phyloP scores from a whole-genome alignment of 2,329 filamentous ascomycete genomes.

The Fusarium liriodendri region DNA sequence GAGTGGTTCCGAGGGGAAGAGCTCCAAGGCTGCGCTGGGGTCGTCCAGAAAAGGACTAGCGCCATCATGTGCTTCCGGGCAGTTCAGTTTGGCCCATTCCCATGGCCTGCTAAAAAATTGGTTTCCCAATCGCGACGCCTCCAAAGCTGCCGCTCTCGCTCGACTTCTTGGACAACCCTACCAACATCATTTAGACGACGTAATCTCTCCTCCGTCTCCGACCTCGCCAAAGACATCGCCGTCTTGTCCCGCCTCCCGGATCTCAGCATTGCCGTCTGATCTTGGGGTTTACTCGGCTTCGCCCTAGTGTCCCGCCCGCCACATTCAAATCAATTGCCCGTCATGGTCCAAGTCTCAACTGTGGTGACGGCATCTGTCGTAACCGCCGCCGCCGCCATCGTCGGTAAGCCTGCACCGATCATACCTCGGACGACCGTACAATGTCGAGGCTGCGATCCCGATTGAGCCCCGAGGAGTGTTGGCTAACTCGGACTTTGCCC shows the following conservation, averaged over 20 bases:
- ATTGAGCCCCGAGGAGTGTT: background rate
- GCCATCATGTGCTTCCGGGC: constrained; percentile 39
- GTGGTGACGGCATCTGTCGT: constrained; percentile 71
- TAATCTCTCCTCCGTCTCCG: constrained; percentile 26
- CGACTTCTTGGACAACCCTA: constrained; percentile 15
- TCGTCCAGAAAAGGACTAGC: constrained; percentile 34
- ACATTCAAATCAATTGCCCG: constrained; percentile 33
- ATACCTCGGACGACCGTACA: background rate
- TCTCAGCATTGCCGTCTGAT: constrained; percentile 18
- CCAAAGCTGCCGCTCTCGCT: constrained; percentile 39
- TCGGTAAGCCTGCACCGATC: constrained; percentile 59
- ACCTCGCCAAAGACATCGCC: constrained; percentile 3
- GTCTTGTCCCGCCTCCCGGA: constrained; percentile 13
- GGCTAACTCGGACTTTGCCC: constrained; percentile 27
- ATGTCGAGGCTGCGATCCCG: background rate
- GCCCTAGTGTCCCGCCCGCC: constrained; percentile 21
- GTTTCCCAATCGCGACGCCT: constrained; percentile 42
- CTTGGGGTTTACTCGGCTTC: constrained; percentile 15
- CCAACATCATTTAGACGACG: constrained; percentile 36
- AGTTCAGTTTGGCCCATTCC: constrained; percentile 4
- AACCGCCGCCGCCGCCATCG: constrained; percentile 67
- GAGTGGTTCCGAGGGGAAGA: constrained; percentile 1
- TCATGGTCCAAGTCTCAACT: constrained; percentile 63
- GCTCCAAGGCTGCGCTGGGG: constrained; percentile 25
- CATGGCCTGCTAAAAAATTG: constrained; percentile 43